Percentiles rank a stretch among this genome's conserved stretches.
Conservation (phyloP, 805 yeast genomes). For the Monosporozyma unispora region DNA sequence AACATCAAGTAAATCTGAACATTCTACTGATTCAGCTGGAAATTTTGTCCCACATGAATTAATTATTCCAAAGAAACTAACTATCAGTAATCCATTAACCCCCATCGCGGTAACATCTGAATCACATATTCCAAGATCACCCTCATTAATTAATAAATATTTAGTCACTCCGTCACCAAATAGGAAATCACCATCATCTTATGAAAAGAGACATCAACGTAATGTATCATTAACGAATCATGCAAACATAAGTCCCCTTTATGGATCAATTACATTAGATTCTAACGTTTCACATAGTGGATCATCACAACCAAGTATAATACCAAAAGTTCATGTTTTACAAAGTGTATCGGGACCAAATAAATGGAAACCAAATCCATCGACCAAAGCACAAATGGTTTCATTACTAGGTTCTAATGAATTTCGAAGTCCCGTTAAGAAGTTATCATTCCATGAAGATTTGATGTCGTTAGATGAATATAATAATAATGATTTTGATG, state of each 20-base stretch:
- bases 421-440: conserved; percentile 1
- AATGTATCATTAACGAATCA: neutral
- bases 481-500: neutral
- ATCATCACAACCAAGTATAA: neutral
- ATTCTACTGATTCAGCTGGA: neutral
- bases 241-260: neutral
- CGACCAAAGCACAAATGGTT: neutral
- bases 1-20: neutral
- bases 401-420: conserved; percentile 2
- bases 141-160: conserved; percentile 15
- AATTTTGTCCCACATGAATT: conserved; percentile 1
- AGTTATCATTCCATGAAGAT: conserved; percentile 2
- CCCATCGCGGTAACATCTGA: neutral
- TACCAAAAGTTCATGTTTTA: conserved; percentile 7
- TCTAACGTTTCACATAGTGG: conserved; percentile 2
- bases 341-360: conserved; percentile 6
- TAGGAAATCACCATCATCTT: neutral
- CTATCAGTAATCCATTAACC: neutral
- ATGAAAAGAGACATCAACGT: neutral
- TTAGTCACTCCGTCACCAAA: conserved; percentile 8
- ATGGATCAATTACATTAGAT: neutral
- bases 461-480: neutral
- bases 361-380: conserved; percentile 5
- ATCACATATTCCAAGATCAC: conserved; percentile 10
- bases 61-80: conserved; percentile 8